Evolutionary conservation across 2,329 filamentous ascomycete species (phyloP), one percentile per base, ranked within the genome.

Genomic region (Pseudocercospora cruenta): DNA sequence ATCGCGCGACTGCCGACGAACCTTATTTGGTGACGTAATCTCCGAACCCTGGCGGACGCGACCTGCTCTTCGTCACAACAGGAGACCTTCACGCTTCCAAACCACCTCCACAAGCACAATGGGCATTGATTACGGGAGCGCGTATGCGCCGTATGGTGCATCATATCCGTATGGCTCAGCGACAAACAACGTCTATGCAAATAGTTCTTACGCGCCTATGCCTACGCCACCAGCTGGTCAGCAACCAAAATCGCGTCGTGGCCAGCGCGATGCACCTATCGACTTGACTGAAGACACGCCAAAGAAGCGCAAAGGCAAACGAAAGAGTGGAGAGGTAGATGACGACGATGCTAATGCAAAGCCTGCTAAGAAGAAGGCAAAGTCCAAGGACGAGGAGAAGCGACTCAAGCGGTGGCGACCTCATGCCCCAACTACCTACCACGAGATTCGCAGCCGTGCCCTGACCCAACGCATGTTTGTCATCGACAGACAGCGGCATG

Each of bases 391-490:
- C 31, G 70, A 66, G 47, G 73, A 75, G 43, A 75, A 71, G 58
- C 70, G 73, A 5, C 66, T 74, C 10, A 69, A 57, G 47, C 68
- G 70, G 39, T 70, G 64, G 53, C 75, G 75, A 8, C 58, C 59
- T 12, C 66, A 69, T 39, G 65, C 73, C 31, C 74, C 74, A 3
- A 58, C 63, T 7, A 64, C 64, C 4, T 75, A 73, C 45, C 58
- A 58, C 26, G 69, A 73, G 12, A 64, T 75, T 39, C 68, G 70
- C 31, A 47, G 73, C 8, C 73, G 74, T 9, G 75, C 74, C 8
- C 68, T 73, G 24, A 76, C 75, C 5, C 75, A 77, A 36, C 73
- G 74, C 63, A 75, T 76, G 74, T 74, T 74, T 24, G 72, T 73
- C 0, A 62, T 76, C 21, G 71, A 75, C 53, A 71, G 75, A 12